Conservation (phyloP, 768 basidiomycete genomes). For the Lentinula boryana region DNA sequence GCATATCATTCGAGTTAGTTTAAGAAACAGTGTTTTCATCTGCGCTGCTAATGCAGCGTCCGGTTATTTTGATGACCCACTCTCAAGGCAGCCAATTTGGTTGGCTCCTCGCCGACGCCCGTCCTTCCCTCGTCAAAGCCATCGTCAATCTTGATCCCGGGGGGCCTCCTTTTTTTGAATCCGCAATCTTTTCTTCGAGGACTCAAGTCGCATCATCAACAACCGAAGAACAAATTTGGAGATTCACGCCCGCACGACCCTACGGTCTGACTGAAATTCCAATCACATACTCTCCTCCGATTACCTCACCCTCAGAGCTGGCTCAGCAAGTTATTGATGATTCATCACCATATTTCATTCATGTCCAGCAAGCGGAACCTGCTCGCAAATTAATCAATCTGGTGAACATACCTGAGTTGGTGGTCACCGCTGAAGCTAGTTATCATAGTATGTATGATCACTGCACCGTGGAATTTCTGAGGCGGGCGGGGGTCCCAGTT, state of each 20-base stretch:
- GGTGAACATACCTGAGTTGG: conserved; percentile 34
- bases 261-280: conserved; percentile 46
- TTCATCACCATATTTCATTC: conserved; percentile 26
- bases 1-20: conserved; percentile 10
- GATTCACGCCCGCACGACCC: conserved; percentile 26
- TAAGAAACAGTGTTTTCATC: neutral
- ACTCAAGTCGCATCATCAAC: neutral
- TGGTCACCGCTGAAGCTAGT: conserved; percentile 44
- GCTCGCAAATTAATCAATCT: conserved; percentile 37
- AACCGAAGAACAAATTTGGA: neutral
- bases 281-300: conserved; percentile 35
- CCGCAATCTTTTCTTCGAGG: conserved; percentile 27
- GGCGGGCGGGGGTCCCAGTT: conserved; percentile 38
- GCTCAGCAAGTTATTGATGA: conserved; percentile 19
- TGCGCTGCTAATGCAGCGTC: conserved; percentile 20
- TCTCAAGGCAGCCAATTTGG: conserved; percentile 45
- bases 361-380: conserved; percentile 36
- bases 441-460: conserved; percentile 45
- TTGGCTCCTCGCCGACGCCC: conserved; percentile 42
- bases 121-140: conserved; percentile 36
- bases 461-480: conserved; percentile 36
- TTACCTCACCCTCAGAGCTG: conserved; percentile 28
- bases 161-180: conserved; percentile 43
- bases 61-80: conserved; percentile 42
- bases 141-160: conserved; percentile 45